Percentiles rank a stretch among this genome's conserved stretches.
Conservation (phyloP, 1,284 basidiomycete genomes). For the Pascua sp. region DNA sequence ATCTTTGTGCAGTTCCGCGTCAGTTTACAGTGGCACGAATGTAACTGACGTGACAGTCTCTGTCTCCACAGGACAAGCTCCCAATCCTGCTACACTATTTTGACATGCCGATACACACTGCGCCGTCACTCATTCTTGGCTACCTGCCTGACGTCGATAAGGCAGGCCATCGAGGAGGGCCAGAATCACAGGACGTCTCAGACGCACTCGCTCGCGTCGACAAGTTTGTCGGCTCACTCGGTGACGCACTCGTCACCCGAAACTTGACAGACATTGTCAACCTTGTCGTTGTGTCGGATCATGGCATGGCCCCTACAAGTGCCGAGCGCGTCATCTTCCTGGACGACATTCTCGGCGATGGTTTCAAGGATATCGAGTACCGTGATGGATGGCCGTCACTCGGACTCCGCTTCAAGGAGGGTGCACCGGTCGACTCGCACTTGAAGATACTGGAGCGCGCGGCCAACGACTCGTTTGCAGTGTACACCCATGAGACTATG, state of each 20-base stretch:
- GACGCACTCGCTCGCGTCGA: slow-evolving; percentile 68
- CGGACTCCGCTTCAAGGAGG: slow-evolving; percentile 9
- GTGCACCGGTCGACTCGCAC: background rate
- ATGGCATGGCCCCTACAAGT: slow-evolving; percentile 86
- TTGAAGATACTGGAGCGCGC: slow-evolving; percentile 51
- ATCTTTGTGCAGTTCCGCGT: slow-evolving; percentile 75
- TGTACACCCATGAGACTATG: slow-evolving; percentile 77
- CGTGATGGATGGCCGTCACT: slow-evolving; percentile 58
- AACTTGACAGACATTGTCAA: slow-evolving; percentile 80
- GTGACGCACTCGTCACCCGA: slow-evolving; percentile 61
- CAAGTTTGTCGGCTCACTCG: slow-evolving; percentile 66
- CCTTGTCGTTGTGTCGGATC: slow-evolving; percentile 84
- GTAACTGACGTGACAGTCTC: slow-evolving; percentile 30
- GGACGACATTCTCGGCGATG: slow-evolving; percentile 77
- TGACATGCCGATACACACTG: slow-evolving; percentile 63
- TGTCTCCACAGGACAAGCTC: slow-evolving; percentile 65
- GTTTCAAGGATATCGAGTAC: slow-evolving; percentile 61
- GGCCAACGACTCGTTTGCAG: slow-evolving; percentile 62
- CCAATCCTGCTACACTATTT: slow-evolving; percentile 72
- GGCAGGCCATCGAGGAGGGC: slow-evolving; percentile 69
- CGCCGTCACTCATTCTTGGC: slow-evolving; percentile 74
- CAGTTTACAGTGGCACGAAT: slow-evolving; percentile 16
- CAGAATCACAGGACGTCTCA: slow-evolving; percentile 67
- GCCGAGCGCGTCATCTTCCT: slow-evolving; percentile 71
- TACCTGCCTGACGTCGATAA: slow-evolving; percentile 54